Percentiles rank a stretch among this genome's conserved stretches.
phyloP scores from a whole-genome alignment of 2,329 filamentous ascomycete species.

The Davidsoniella australis region DNA sequence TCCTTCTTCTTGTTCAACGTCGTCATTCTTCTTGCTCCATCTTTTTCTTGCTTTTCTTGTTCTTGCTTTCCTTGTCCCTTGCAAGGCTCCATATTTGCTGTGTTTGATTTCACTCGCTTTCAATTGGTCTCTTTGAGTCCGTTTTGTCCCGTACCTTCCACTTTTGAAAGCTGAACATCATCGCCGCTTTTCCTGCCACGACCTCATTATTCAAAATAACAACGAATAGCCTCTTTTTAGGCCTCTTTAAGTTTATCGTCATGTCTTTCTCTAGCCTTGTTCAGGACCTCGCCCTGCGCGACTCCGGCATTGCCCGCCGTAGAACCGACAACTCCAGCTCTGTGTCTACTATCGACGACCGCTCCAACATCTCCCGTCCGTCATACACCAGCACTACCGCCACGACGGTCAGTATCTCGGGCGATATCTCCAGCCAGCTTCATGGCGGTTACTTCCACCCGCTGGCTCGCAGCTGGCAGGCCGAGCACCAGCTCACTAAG shows the following conservation, averaged over 20 bases:
- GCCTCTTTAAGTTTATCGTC: slow-evolving; percentile 10
- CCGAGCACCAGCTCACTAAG: slow-evolving; percentile 73
- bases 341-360: slow-evolving; percentile 41
- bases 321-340: slow-evolving; percentile 28
- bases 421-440: slow-evolving; percentile 67
- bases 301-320: slow-evolving; percentile 29
- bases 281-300: slow-evolving; percentile 45
- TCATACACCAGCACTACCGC: slow-evolving; percentile 50
- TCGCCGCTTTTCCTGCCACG: not conserved
- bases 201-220: not conserved
- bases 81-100: not conserved
- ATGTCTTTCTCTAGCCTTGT: slow-evolving; percentile 56
- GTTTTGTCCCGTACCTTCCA: not conserved
- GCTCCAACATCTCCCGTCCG: slow-evolving; percentile 41
- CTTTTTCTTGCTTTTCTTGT: not conserved
- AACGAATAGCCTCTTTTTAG: not conserved
- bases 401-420: slow-evolving; percentile 51
- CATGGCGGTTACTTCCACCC: slow-evolving; percentile 73
- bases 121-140: not conserved
- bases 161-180: not conserved
- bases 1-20: not conserved
- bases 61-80: not conserved
- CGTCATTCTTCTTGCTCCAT: not conserved
- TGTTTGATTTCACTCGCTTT: not conserved
- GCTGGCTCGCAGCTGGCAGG: slow-evolving; percentile 64